A percentile compares a stretch with the other conserved stretches of the same genome.
These are phyloP conservation scores for Pseudomassariella vexata DNA, from an alignment of 2,329 filamentous ascomycete species.

Conservation along the genomic window DNA sequence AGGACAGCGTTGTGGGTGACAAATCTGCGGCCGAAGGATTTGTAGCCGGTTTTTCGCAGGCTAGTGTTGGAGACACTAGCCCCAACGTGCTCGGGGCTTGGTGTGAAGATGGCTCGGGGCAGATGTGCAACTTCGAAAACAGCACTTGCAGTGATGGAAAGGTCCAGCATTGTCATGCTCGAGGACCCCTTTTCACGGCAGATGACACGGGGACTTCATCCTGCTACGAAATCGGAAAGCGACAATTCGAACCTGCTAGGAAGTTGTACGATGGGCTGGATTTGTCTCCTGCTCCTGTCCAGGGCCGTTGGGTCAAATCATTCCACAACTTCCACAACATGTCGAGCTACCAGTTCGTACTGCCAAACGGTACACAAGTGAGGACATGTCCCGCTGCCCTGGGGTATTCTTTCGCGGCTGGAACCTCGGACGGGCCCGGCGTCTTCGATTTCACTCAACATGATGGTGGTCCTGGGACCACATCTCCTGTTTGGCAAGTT, in stretches of 20 bases:
- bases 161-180: slow-evolving; percentile 66
- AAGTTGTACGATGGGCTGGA: slow-evolving; percentile 47
- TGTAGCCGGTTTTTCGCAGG: slow-evolving; percentile 87
- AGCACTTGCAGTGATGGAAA: slow-evolving; percentile 74
- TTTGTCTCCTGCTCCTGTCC: slow-evolving; percentile 42
- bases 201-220: slow-evolving; percentile 68
- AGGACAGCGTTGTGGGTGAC: slow-evolving; percentile 57
- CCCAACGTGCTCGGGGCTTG: slow-evolving; percentile 84
- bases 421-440: slow-evolving; percentile 86
- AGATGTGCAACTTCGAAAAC: slow-evolving; percentile 69
- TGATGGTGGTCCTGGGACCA: slow-evolving; percentile 61
- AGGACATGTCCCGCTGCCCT: slow-evolving; percentile 80
- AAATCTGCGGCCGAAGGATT: slow-evolving; percentile 58
- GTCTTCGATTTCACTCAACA: slow-evolving; percentile 93
- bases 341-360: slow-evolving; percentile 65
- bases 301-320: slow-evolving; percentile 64
- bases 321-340: slow-evolving; percentile 86
- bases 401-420: slow-evolving; percentile 88
- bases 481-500: slow-evolving; percentile 68
- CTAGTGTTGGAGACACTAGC: slow-evolving; percentile 85
- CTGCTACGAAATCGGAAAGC: slow-evolving; percentile 68
- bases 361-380: slow-evolving; percentile 65
- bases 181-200: slow-evolving; percentile 62
- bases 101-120: slow-evolving; percentile 77
- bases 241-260: slow-evolving; percentile 52